Evolutionary conservation across 139 green algal species (phyloP), one percentile per base, ranked within the genome.

Genomic region (Tetradesmus obliquus): DNA sequence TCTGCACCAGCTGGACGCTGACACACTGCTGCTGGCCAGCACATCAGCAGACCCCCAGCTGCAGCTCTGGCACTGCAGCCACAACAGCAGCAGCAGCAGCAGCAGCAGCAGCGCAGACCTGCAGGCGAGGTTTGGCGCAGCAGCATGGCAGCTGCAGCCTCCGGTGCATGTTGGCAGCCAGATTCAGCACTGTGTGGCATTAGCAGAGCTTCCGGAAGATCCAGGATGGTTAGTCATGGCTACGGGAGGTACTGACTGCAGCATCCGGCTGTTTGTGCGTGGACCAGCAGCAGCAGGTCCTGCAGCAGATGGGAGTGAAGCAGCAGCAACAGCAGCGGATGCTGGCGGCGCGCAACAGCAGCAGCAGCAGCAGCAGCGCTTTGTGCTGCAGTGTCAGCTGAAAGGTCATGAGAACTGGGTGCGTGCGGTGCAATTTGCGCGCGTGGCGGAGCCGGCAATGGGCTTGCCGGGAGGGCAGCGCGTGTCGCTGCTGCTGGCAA

Each of bases 351-450:
- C 15, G 19, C 60, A 54, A 57, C 71, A 76, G 76, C 84, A 58
- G 84, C 79, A 82, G 55, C 55, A 19, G 45, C 12, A 83, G 15
- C 17, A 90, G 15, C 57, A 85, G 55, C 57, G 55, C 55, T 98
- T 98, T 89, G 3, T 84, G 58, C 32, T 76, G 6, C 94, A 87
- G 0, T 96, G 93, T 92, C 80, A 80, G 87, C 94, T 99, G 82
- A 85, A 90, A 57, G 97, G 97, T 2, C 97, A 99, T 88, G 94
- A 97, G 58, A 97, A 99, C 92, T 99, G 97, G 97, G 91, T 99
- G 62, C 93, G 96, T 0, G 94, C 93, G 3, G 91, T 99, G n/a
- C 94, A 95, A 0, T 98, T 98, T 83, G 90, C 24, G 69, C 94
- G 55, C 54, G 95, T 54, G 55, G 62, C 1, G 87, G 82, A 91